A percentile compares a stretch with the other conserved stretches of the same genome.
Evolutionary conservation across 345 rosid genomes (phyloP).

Genomic region (Reutealis trisperma): DNA sequence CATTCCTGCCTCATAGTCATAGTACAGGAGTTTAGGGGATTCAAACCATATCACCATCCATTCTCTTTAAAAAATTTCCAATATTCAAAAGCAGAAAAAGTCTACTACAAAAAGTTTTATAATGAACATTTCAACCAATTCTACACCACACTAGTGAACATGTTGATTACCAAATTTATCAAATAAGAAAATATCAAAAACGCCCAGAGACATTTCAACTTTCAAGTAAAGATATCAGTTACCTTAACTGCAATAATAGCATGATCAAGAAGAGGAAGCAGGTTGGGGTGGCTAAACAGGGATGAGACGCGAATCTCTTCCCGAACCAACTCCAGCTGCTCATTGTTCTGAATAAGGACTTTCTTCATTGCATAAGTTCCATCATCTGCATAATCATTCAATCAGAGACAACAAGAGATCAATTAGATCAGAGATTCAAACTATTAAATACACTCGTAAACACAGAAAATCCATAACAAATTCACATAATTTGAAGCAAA

Average conservation of each 20-base stretch:
- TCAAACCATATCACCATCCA: no score
- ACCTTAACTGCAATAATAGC: conserved; percentile 93
- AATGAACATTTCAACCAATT: background rate
- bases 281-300: conserved; percentile 75
- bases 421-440: background rate
- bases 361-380: conserved; percentile 97
- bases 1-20: no score
- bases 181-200: background rate
- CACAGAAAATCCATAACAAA: background rate
- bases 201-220: background rate
- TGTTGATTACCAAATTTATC: background rate
- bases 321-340: conserved; percentile 83
- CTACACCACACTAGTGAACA: background rate
- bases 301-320: conserved; percentile 96
- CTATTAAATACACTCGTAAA: background rate
- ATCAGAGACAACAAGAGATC: background rate
- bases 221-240: background rate
- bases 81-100: background rate
- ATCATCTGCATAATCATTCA: conserved; percentile 52
- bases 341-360: conserved; percentile 85
- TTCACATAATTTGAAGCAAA: background rate
- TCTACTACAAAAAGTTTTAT: background rate
- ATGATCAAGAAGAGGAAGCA: conserved; percentile 97
- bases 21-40: no score
- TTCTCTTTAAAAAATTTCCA: no score